Conservation (phyloP, 176 grass and related monocot species). For the Thalia dealbata region DNA sequence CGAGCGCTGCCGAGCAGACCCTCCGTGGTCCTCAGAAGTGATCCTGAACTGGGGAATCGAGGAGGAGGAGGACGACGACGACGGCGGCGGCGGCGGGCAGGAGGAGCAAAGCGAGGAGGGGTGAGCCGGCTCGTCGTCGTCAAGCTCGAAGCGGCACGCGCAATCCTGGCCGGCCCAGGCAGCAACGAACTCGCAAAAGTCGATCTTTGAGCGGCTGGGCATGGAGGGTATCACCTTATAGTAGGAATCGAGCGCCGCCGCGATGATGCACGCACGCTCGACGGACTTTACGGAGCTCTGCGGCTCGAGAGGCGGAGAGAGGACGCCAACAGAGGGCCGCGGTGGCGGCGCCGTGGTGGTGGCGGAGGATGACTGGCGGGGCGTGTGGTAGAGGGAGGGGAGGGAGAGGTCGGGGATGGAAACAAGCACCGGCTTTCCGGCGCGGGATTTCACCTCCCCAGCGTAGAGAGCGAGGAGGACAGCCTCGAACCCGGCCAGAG, state of each 20-base stretch:
- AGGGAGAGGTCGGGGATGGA: conserved; percentile 78
- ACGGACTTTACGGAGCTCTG: conserved; percentile 86
- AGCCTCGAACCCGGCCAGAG: conserved; percentile 84
- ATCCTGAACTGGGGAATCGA: conserved; percentile 41
- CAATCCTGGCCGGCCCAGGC: conserved; percentile 84
- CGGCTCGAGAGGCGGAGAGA: conserved; percentile 77
- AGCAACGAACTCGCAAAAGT: conserved; percentile 57
- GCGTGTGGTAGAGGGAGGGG: conserved; percentile 77
- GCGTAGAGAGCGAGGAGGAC: conserved; percentile 92
- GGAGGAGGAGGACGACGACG: conserved; percentile 38
- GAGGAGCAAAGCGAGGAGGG: conserved; percentile 29
- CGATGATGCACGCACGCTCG: conserved; percentile 74
- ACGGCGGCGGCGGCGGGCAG: too few species aligned
- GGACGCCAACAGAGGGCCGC: conserved; percentile 45
- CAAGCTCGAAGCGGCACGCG: conserved; percentile 72
- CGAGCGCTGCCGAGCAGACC: conserved; percentile 4
- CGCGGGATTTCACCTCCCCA: conserved; percentile 59
- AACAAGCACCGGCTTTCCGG: conserved; percentile 71
- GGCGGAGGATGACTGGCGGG: conserved; percentile 13
- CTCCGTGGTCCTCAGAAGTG: conserved; percentile 30
- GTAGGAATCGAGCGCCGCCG: conserved; percentile 61
- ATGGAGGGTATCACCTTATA: conserved; percentile 76
- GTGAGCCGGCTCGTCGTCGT: conserved; percentile 27
- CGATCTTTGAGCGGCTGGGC: conserved; percentile 77
- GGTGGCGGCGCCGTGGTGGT: conserved; percentile 13